These are phyloP conservation scores for Tetrapisispora pingtungensis DNA, from an alignment of 805 yeast genomes.

Conservation along the genomic window DNA sequence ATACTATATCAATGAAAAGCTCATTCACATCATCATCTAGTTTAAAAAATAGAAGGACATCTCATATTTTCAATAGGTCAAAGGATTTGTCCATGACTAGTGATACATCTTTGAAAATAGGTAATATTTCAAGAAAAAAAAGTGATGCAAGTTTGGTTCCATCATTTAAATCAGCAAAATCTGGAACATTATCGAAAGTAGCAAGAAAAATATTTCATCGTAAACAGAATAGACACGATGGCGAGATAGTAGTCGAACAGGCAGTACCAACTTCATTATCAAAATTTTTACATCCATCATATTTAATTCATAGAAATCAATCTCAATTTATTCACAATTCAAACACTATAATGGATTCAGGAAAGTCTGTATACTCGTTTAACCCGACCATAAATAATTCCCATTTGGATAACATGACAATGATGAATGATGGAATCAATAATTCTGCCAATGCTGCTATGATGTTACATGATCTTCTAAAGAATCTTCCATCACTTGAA, in stretches of 20 bases:
- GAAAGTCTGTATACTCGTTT: slow-evolving; percentile 21
- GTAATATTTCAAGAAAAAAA: neutral
- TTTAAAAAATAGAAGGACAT: slow-evolving; percentile 2
- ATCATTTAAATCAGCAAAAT: slow-evolving; percentile 6
- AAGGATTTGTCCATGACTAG: neutral
- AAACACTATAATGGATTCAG: slow-evolving; percentile 19
- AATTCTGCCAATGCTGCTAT: slow-evolving; percentile 10
- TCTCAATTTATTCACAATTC: slow-evolving; percentile 23
- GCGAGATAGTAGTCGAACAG: slow-evolving; percentile 16
- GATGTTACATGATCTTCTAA: slow-evolving; percentile 25
- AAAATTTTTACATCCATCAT: slow-evolving; percentile 26
- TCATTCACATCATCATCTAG: slow-evolving; percentile 6
- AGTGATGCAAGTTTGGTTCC: neutral
- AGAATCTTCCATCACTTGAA: slow-evolving; percentile 24
- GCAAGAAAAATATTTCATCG: slow-evolving; percentile 21
- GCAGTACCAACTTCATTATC: slow-evolving; percentile 21
- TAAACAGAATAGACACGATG: slow-evolving; percentile 13
- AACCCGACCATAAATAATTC: slow-evolving; percentile 15
- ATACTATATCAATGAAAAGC: slow-evolving; percentile 6
- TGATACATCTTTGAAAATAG: neutral
- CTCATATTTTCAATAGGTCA: neutral
- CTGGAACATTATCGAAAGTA: slow-evolving; percentile 11
- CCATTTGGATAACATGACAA: slow-evolving; percentile 13
- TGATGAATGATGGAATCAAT: slow-evolving; percentile 11
- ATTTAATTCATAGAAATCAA: slow-evolving; percentile 24